These are phyloP conservation scores for Yamadazyma paraphyllophila DNA, from an alignment of 805 yeast genomes.

Conservation along the genomic window DNA sequence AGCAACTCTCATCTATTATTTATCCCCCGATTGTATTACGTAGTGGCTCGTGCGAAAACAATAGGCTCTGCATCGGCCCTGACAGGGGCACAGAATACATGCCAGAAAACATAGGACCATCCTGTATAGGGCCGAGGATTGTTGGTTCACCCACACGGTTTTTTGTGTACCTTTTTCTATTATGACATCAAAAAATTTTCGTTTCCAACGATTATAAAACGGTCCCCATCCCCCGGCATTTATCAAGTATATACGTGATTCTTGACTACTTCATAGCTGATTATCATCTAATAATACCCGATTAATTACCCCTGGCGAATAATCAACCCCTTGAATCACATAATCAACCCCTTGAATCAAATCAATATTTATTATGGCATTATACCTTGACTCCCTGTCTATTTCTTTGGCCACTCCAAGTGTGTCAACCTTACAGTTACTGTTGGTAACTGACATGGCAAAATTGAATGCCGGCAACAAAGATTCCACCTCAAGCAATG, in stretches of 20 bases:
- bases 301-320: no score
- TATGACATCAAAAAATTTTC: neutral
- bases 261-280: neutral
- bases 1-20: neutral
- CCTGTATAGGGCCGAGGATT: neutral
- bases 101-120: neutral
- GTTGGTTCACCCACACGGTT: neutral
- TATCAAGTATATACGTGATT: neutral
- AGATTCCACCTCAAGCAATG: neutral
- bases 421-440: constrained; percentile 5
- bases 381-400: constrained; percentile 3
- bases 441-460: constrained; percentile 4
- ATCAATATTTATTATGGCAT: neutral
- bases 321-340: neutral
- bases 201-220: neutral
- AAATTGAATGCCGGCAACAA: neutral
- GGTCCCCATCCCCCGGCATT: neutral
- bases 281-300: neutral
- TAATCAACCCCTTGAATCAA: neutral
- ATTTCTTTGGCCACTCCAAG: constrained; percentile 3
- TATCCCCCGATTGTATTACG: no score
- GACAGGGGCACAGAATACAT: neutral
- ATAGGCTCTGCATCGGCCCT: constrained; percentile 1
- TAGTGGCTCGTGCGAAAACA: neutral
- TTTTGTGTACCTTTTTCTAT: constrained; percentile 1